Base-by-base conservation (phyloP, 768 basidiomycete species). In the Candolleomyces eurysporus region DNA sequence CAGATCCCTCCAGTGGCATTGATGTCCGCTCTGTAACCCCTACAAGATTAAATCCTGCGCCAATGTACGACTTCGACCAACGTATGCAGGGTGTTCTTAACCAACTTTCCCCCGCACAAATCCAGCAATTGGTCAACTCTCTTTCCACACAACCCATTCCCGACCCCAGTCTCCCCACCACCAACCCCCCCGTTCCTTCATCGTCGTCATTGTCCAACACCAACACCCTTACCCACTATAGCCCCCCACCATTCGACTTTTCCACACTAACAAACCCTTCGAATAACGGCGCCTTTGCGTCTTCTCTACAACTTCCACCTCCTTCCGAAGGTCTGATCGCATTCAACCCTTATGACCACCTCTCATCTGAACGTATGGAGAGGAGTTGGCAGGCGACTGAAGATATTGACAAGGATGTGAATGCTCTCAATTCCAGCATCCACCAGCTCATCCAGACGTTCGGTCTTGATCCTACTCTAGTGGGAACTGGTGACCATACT, bases 361-460 rank as follows among this genome's bases (percentile, higher is more conserved):
- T 59, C 55, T 62, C 64, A 49, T 53, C 1, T 3, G 61, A 66
- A 22, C 60, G 60, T 36, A 70, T 89, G 55, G 79, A 86, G 53
- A 79, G 81, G 64, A 75, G 81, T 0, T 92, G 90, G 78, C 82
- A 78, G 51, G 80, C 77, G 39, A 78, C 90, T 0, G 69, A 79
- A 30, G 88, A 89, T 63, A 87, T 94, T 49, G 85, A 87, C 61
- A 80, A 82, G 50, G 89, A 91, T 59, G 90, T 94, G 30, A 86
- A 88, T 63, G 83, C 84, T 42, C 73, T 94, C 57, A 84, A 89
- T 63, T 76, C 74, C 13, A 86, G 84, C 61, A 86, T 96, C 48
- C 83, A 91, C 61, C 82, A 83, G 6, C 77, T 95, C 62, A 89
- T 94, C 32, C 80, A 89, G 63, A 82, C 82, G 52, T 80, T 93